Conservation (phyloP, 129 eudicot species). For the Mikania micrantha region DNA sequence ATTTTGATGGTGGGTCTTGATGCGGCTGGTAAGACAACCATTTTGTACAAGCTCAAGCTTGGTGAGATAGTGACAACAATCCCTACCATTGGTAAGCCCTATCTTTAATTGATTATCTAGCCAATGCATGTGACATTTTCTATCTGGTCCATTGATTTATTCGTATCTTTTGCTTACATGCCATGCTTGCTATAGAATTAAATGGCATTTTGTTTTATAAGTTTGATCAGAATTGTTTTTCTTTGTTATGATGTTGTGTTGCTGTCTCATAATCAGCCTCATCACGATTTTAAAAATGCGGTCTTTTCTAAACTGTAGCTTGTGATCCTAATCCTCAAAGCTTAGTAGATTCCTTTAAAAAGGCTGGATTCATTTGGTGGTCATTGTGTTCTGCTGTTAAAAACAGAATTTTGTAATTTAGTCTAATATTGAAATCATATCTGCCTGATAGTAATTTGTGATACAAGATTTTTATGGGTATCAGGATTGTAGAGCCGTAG, state of each 20-base stretch:
- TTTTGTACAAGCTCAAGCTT: conserved; percentile 63
- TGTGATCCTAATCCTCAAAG: neutral
- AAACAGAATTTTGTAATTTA: neutral
- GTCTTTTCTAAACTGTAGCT: neutral
- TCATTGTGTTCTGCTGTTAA: neutral
- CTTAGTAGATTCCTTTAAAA: neutral
- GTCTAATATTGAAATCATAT: neutral
- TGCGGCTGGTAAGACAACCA: conserved; percentile 69
- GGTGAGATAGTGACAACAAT: conserved; percentile 65
- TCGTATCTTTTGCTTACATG: neutral
- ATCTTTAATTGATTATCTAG: neutral
- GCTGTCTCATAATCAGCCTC: neutral
- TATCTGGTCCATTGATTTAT: neutral
- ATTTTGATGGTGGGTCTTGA: conserved; percentile 68
- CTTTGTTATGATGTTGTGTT: neutral
- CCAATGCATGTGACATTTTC: neutral
- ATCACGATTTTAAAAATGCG: too few species aligned
- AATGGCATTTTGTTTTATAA: neutral
- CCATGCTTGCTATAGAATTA: neutral
- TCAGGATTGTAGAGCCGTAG: neutral
- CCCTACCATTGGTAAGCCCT: conserved; percentile 56
- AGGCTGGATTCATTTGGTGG: neutral
- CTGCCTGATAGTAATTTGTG: neutral
- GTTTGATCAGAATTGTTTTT: neutral
- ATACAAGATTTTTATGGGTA: neutral